Percentiles rank a stretch among this genome's conserved stretches.
These are phyloP conservation scores for Sapria himalayana DNA, from an alignment of 345 rosid genomes.

Conservation along the genomic window DNA sequence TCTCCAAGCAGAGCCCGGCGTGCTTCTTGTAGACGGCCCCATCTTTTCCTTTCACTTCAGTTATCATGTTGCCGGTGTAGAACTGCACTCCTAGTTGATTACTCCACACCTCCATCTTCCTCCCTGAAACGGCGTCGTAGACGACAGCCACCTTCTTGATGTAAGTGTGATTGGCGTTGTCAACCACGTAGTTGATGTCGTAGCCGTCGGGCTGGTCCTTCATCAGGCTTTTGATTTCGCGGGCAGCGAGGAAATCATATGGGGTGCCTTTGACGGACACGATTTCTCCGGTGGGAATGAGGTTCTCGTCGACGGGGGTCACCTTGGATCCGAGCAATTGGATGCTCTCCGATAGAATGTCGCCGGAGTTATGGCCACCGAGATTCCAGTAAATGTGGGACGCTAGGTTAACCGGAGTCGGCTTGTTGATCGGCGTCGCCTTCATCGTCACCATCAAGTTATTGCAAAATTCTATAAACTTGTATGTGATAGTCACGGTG, in stretches of 20 bases:
- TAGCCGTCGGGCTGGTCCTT: conserved; percentile 34
- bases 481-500: conserved; percentile 34
- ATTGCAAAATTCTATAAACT: conserved; percentile 27
- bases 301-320: conserved; percentile 49
- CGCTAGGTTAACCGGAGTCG: conserved; percentile 63
- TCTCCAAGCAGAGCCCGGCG: conserved; percentile 49
- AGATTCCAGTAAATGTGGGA: conserved; percentile 80
- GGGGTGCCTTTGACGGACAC: conserved; percentile 23
- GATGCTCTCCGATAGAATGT: conserved; percentile 38
- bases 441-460: conserved; percentile 34
- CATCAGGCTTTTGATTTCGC: conserved; percentile 24
- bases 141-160: conserved; percentile 36
- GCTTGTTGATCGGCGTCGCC: conserved; percentile 29
- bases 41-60: conserved; percentile 28
- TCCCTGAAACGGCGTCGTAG: conserved; percentile 27
- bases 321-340: conserved; percentile 23
- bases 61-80: conserved; percentile 35
- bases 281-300: conserved; percentile 61
- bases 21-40: conserved; percentile 25
- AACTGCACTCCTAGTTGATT: conserved; percentile 57
- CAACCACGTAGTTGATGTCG: conserved; percentile 55
- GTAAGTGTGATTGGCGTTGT: conserved; percentile 13
- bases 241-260: conserved; percentile 38
- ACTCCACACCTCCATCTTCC: conserved; percentile 63
- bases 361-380: conserved; percentile 39